Conservation (phyloP, 2,329 filamentous ascomycete genomes). For the Aureobasidium sp. region DNA sequence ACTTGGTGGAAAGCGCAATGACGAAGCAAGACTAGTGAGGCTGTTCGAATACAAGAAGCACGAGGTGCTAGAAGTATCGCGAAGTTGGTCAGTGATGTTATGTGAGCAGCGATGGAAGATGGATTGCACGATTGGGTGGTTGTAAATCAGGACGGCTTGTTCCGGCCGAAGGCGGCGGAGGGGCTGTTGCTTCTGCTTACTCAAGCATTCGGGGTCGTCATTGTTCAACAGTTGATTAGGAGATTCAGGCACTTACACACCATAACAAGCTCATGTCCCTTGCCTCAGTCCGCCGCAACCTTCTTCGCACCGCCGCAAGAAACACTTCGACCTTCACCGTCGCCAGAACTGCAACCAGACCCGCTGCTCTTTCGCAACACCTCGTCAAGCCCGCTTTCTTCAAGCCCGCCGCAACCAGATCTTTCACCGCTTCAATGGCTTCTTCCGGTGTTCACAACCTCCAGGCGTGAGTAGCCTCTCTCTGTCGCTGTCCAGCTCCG, state of each 20-base stretch:
- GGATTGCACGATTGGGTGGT: neutral
- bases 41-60: neutral
- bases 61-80: neutral
- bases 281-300: slow-evolving; percentile 6
- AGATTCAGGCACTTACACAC: neutral
- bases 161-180: neutral
- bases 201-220: neutral
- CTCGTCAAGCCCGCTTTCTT: slow-evolving; percentile 15
- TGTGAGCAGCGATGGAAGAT: neutral
- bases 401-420: slow-evolving; percentile 17
- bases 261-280: slow-evolving; percentile 2
- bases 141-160: neutral
- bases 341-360: slow-evolving; percentile 6
- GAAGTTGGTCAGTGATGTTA: neutral
- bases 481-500: neutral
- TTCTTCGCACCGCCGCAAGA: slow-evolving; percentile 14
- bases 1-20: neutral
- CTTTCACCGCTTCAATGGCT: slow-evolving; percentile 38
- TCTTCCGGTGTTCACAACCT: slow-evolving; percentile 44
- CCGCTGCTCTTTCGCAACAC: slow-evolving; percentile 9
- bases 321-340: slow-evolving; percentile 11
- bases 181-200: neutral
- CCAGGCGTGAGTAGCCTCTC: slow-evolving; percentile 27
- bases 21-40: neutral
- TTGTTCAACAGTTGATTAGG: neutral